Evolutionary conservation across 225 moss, liverwort and hornwort species (phyloP).

Genomic region (Straminergon stramineum): DNA sequence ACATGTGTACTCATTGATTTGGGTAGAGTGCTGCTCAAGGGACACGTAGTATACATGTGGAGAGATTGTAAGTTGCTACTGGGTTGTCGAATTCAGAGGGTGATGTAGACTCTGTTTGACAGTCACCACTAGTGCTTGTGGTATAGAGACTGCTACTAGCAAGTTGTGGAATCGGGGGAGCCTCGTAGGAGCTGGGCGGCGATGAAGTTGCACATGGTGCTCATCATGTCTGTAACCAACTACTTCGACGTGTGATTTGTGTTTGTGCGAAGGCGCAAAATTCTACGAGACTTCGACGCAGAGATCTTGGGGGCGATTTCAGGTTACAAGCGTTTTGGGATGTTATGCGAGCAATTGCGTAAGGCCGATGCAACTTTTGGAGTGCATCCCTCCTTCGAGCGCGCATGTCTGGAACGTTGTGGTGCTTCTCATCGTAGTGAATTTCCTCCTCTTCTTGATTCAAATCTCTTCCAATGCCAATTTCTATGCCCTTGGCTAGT

Average conservation of each 20-base stretch:
- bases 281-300: background rate
- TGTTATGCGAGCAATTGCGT: background rate
- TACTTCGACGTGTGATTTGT: background rate
- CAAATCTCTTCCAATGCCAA: conserved; percentile 11
- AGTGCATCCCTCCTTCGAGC: background rate
- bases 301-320: background rate
- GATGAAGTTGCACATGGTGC: background rate
- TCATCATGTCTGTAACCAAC: background rate
- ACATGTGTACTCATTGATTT: background rate
- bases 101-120: background rate
- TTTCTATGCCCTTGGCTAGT: background rate
- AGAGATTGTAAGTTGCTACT: background rate
- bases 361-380: background rate
- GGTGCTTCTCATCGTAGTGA: conserved; percentile 13
- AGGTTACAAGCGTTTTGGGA: background rate
- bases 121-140: background rate
- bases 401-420: background rate
- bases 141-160: background rate
- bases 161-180: background rate
- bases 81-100: background rate
- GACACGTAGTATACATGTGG: background rate
- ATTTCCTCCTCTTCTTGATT: conserved; percentile 12
- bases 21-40: background rate
- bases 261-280: background rate
- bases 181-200: background rate